Conservation (phyloP, 2,329 filamentous ascomycete genomes). For the Beauveria sp. region DNA sequence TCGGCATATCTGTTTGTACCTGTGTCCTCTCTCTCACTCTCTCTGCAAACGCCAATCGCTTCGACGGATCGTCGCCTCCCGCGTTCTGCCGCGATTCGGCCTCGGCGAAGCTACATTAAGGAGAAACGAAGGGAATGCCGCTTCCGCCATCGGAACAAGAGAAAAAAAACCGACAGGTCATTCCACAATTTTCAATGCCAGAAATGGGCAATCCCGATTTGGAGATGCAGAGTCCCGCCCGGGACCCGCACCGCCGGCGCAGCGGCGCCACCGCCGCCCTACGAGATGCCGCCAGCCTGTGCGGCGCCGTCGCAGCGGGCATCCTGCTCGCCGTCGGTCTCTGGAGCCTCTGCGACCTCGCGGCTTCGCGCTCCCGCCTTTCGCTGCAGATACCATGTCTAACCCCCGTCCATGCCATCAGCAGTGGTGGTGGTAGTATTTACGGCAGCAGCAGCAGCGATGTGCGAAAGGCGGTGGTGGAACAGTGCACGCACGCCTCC, state of each 20-base stretch:
- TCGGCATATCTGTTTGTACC: no score
- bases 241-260: not conserved
- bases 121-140: not conserved
- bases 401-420: no score
- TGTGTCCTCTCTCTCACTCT: not conserved
- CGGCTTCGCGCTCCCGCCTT: not conserved
- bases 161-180: not conserved
- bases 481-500: conserved; percentile 42
- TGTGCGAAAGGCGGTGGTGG: conserved; percentile 8
- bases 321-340: conserved; percentile 2
- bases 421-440: no score
- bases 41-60: not conserved
- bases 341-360: not conserved
- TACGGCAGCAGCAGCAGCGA: not conserved
- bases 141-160: not conserved
- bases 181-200: not conserved
- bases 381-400: not conserved
- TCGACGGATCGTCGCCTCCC: no score
- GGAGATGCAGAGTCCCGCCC: not conserved
- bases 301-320: not conserved
- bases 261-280: not conserved
- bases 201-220: conserved; percentile 6
- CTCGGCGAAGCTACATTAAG: not conserved
- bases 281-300: conserved; percentile 10
- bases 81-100: not conserved